Evolutionary conservation across 2,329 filamentous ascomycete genomes (phyloP), one percentile per base, ranked within the genome.

Genomic region (Pyrenophora tritici-repentis): DNA sequence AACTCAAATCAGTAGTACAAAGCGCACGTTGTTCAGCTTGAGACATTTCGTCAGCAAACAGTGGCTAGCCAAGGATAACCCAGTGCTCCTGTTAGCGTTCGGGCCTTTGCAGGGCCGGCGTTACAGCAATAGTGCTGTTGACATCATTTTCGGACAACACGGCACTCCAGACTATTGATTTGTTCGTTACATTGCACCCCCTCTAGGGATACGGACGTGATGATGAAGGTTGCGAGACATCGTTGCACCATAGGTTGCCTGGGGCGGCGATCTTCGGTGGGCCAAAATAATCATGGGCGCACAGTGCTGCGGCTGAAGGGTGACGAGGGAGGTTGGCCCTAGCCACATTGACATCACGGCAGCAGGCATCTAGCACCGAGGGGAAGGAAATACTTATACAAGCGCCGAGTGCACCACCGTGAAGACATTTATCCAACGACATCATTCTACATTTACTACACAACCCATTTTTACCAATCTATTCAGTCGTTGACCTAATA

Each of bases 291-390:
- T 42, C 29, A 17, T 48, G 43, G 35, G 39, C 39, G 56, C 47
- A 50, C 43, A 47, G 33, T 13, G 44, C 38, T 59, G 55, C 48
- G 49, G 57, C 57, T 58, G 57, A 55, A 34, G 20, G 47, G 42
- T 56, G 43, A 50, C 45, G 17, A 42, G 33, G 9, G 40, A 48
- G 34, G 44, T 31, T 49, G 51, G 33, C 20, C 29, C 31, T 38
- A 49, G 20, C 39, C 12, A 37, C 20, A 40, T 42, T 48, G 42
- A 47, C 47, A 47, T 39, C 37, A 42, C 48, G 37, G 37, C 42
- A 14, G 47, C 37, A 43, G 34, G 22, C 37, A 42, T 35, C 37
- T 18, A 42, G 24, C 37, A 33, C 12, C 17, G 14, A 41, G 34
- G 18, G 20, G 17, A 37, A 20, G 18, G 17, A 35, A 20, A 49